Conservation (phyloP, 768 basidiomycete genomes). For the Suillus paluster region DNA sequence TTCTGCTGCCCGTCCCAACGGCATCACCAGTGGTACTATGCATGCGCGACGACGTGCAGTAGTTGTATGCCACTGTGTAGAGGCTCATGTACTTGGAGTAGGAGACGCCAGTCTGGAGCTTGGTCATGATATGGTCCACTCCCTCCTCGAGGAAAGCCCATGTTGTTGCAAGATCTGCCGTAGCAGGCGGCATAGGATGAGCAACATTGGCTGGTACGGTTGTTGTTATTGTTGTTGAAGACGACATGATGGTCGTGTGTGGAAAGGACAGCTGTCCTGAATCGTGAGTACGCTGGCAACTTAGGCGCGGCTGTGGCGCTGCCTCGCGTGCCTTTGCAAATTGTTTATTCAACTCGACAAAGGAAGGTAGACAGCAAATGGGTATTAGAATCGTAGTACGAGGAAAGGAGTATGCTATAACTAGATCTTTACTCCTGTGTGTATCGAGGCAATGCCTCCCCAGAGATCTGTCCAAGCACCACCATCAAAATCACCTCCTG, state of each 20-base stretch:
- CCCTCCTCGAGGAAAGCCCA: slow-evolving; percentile 87
- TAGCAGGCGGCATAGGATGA: slow-evolving; percentile 65
- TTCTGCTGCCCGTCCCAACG: slow-evolving; percentile 49
- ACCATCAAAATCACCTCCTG: slow-evolving; percentile 72
- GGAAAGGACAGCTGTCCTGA: slow-evolving; percentile 14
- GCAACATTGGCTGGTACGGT: slow-evolving; percentile 38
- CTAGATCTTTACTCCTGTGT: slow-evolving; percentile 82
- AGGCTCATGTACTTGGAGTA: slow-evolving; percentile 87
- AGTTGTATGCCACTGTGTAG: slow-evolving; percentile 97
- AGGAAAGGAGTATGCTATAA: slow-evolving; percentile 1
- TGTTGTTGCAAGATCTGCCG: slow-evolving; percentile 78
- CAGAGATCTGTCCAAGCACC: slow-evolving; percentile 88
- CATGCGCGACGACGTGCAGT: slow-evolving; percentile 91
- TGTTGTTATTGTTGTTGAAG: slow-evolving; percentile 35
- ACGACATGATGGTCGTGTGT: slow-evolving; percentile 37
- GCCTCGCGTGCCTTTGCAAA: slow-evolving; percentile 11
- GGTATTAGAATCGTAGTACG: background rate
- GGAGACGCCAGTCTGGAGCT: slow-evolving; percentile 85
- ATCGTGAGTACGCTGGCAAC: slow-evolving; percentile 3
- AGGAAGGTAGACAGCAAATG: background rate
- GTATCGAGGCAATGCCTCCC: slow-evolving; percentile 87
- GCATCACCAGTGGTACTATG: slow-evolving; percentile 47
- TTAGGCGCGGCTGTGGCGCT: slow-evolving; percentile 32
- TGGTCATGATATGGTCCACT: slow-evolving; percentile 92
- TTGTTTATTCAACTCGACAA: slow-evolving; percentile 3